A percentile compares a stretch with the other conserved stretches of the same genome.
These are phyloP conservation scores for Exophiala phaeomuriformis DNA, from an alignment of 2,329 filamentous ascomycete genomes.

Conservation along the genomic window DNA sequence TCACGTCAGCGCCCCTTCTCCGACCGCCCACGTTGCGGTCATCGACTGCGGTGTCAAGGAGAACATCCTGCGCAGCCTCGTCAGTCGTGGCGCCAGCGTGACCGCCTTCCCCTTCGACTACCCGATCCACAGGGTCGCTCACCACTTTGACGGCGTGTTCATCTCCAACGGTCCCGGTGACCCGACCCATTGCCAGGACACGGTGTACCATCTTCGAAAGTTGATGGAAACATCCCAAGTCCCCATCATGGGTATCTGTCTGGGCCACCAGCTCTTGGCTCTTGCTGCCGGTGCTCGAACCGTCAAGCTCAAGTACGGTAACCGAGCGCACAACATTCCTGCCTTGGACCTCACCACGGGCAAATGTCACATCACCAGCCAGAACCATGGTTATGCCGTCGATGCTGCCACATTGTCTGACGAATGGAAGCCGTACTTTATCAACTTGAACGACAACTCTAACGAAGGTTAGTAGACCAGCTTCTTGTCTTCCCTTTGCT, in stretches of 20 bases:
- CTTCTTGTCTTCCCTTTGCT: background rate
- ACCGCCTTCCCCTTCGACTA: slow-evolving; percentile 96
- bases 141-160: slow-evolving; percentile 97
- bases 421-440: slow-evolving; percentile 97
- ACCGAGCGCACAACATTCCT: slow-evolving; percentile 97
- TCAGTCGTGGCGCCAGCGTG: slow-evolving; percentile 82
- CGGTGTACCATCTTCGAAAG: slow-evolving; percentile 82
- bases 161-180: slow-evolving; percentile 98
- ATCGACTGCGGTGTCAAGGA: slow-evolving; percentile 99
- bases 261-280: slow-evolving; percentile 92
- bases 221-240: slow-evolving; percentile 87
- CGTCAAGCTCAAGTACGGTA: slow-evolving; percentile 98
- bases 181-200: slow-evolving; percentile 91
- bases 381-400: slow-evolving; percentile 97
- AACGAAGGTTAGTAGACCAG: slow-evolving; percentile 66
- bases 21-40: slow-evolving; percentile 82
- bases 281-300: slow-evolving; percentile 82
- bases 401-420: slow-evolving; percentile 71
- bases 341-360: slow-evolving; percentile 90
- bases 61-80: slow-evolving; percentile 94
- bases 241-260: slow-evolving; percentile 95
- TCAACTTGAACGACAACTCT: slow-evolving; percentile 94
- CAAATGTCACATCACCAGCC: slow-evolving; percentile 95
- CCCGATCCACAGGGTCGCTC: slow-evolving; percentile 94
- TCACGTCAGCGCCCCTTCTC: slow-evolving; percentile 77